Evolutionary conservation across 352 stramenopile genomes (phyloP).

Genomic region (Phytopythium vexans): DNA sequence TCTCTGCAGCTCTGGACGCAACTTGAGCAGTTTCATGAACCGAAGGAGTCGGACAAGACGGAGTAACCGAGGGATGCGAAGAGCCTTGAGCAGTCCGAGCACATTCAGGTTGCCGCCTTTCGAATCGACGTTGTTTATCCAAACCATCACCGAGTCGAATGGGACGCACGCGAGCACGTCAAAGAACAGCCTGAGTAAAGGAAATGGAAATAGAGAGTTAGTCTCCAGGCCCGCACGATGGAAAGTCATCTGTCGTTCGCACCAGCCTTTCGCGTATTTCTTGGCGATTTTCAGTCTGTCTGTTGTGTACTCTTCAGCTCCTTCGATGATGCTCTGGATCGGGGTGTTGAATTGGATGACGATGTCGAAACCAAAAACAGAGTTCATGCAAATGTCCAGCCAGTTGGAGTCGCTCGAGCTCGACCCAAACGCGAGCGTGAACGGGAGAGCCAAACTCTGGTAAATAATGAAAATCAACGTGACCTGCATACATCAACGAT

Average conservation of each 20-base stretch:
- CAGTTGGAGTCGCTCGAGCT: slow-evolving; percentile 38
- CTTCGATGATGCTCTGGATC: slow-evolving; percentile 31
- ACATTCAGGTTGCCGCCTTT: slow-evolving; percentile 49
- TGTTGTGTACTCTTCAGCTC: slow-evolving; percentile 53
- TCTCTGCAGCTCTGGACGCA: slow-evolving; percentile 65
- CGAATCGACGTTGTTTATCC: slow-evolving; percentile 42
- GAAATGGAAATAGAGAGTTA: background rate
- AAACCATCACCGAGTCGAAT: slow-evolving; percentile 59
- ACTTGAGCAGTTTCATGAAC: slow-evolving; percentile 69
- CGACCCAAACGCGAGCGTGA: slow-evolving; percentile 50
- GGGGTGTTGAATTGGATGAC: slow-evolving; percentile 77
- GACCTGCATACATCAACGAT: slow-evolving; percentile 15
- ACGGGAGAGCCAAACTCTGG: slow-evolving; percentile 72
- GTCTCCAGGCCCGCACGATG: background rate
- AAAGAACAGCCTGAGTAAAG: slow-evolving; percentile 58
- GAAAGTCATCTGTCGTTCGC: slow-evolving; percentile 1
- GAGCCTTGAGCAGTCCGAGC: slow-evolving; percentile 61
- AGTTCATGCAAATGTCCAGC: slow-evolving; percentile 59
- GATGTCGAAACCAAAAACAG: slow-evolving; percentile 70
- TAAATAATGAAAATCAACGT: slow-evolving; percentile 78
- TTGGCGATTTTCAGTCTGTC: slow-evolving; percentile 49
- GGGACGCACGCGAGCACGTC: slow-evolving; percentile 74
- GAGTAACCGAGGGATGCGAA: slow-evolving; percentile 64
- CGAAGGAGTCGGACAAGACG: slow-evolving; percentile 65
- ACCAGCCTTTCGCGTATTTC: slow-evolving; percentile 64